Evolutionary conservation across 495 filamentous ascomycete genomes (phyloP).

Genomic region (Massariosphaeria phaeospora): DNA sequence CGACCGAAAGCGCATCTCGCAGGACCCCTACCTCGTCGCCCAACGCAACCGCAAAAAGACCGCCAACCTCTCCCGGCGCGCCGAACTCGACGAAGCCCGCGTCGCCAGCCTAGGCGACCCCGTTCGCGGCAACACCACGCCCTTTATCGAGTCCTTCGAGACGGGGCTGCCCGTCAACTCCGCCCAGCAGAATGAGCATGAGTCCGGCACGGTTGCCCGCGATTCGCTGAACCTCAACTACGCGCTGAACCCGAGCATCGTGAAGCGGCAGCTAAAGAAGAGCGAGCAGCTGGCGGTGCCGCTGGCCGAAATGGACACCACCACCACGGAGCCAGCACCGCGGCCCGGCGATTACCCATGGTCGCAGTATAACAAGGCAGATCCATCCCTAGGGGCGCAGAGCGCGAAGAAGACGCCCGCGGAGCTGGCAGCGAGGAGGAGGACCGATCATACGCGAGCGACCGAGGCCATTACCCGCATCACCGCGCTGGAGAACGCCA

Average conservation of each 20-base stretch:
- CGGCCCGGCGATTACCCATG: not conserved
- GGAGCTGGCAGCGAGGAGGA: conserved; percentile 15
- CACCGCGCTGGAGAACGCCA: conserved; percentile 65
- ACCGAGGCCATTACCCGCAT: conserved; percentile 69
- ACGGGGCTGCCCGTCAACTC: conserved; percentile 45
- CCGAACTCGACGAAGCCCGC: conserved; percentile 58
- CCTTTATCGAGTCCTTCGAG: conserved; percentile 80
- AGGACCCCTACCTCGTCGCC: conserved; percentile 63
- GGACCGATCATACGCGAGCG: conserved; percentile 51
- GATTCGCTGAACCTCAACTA: conserved; percentile 59
- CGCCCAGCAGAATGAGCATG: too few species aligned
- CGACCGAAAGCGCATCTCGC: conserved; percentile 45
- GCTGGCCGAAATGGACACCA: not conserved
- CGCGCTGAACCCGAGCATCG: conserved; percentile 60
- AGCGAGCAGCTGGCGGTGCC: conserved; percentile 54
- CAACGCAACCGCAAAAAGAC: conserved; percentile 73
- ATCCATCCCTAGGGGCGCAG: not conserved
- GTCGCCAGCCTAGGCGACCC: conserved; percentile 64
- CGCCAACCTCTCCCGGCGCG: conserved; percentile 69
- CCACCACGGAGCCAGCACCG: not conserved
- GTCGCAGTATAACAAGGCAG: not conserved
- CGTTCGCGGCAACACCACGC: conserved; percentile 67
- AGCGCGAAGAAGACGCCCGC: too few species aligned
- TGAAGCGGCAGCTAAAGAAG: conserved; percentile 58
- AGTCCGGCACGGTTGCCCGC: conserved; percentile 18